Conservation (phyloP, 108 stramenopile genomes). For the Bacterosira constricta region DNA sequence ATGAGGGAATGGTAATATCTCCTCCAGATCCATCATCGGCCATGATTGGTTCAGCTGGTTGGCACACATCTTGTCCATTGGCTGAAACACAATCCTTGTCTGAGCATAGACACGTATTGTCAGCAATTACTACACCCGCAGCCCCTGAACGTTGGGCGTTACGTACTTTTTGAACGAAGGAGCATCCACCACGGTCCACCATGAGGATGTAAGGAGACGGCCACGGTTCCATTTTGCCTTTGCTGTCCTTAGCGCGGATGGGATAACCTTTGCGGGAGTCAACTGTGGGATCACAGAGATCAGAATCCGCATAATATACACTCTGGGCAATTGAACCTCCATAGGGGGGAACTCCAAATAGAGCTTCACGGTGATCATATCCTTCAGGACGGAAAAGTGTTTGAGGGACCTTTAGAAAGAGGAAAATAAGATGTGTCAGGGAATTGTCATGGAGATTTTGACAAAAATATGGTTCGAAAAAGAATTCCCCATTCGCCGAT, state of each 20-base stretch:
- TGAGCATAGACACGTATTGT: slow-evolving; percentile 87
- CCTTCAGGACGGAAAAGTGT: slow-evolving; percentile 63
- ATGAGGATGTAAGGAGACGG: slow-evolving; percentile 88
- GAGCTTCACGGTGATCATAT: slow-evolving; percentile 91
- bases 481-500: background rate
- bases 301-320: slow-evolving; percentile 79
- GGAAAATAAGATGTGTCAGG: background rate
- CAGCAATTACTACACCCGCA: slow-evolving; percentile 90
- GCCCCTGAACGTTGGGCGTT: slow-evolving; percentile 92
- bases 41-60: slow-evolving; percentile 92
- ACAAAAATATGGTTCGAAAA: background rate
- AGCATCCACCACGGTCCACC: slow-evolving; percentile 92
- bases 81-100: slow-evolving; percentile 43
- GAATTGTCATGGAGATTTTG: background rate
- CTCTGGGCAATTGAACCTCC: slow-evolving; percentile 88
- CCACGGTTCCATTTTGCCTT: slow-evolving; percentile 69
- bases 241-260: slow-evolving; percentile 52
- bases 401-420: slow-evolving; percentile 50
- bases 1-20: slow-evolving; percentile 92
- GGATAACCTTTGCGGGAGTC: slow-evolving; percentile 69
- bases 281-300: slow-evolving; percentile 66
- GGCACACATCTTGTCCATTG: slow-evolving; percentile 53
- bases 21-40: slow-evolving; percentile 95
- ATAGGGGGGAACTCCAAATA: slow-evolving; percentile 93
- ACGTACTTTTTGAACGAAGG: slow-evolving; percentile 93